Conservation (phyloP, 176 grass and related monocot genomes). For the Bolboschoenus planiculmis region DNA sequence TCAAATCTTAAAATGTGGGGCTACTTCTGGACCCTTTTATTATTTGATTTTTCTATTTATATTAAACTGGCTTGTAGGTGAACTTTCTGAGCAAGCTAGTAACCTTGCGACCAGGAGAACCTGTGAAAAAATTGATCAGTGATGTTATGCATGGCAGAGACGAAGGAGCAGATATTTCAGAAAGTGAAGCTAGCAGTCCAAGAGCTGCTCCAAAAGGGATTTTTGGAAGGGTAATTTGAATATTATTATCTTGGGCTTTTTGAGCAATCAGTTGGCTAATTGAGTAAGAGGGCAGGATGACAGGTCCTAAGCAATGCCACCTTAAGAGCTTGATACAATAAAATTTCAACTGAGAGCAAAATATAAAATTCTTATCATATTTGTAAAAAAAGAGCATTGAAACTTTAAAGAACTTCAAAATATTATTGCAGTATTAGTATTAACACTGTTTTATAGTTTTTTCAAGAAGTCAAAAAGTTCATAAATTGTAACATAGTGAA, state of each 20-base stretch:
- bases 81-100: conserved; percentile 93
- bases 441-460: not conserved
- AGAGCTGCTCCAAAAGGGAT: conserved; percentile 36
- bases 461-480: not conserved
- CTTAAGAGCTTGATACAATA: not conserved
- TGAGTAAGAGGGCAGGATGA: not conserved
- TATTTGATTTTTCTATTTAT: not conserved
- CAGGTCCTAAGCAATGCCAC: not conserved
- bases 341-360: not conserved
- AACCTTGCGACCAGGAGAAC: conserved; percentile 66
- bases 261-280: not conserved
- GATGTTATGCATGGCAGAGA: conserved; percentile 79
- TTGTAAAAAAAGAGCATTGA: not conserved
- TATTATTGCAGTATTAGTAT: not conserved
- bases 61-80: conserved; percentile 37
- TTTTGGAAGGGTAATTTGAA: conserved; percentile 56
- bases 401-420: not conserved
- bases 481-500: not conserved
- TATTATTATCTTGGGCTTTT: not conserved
- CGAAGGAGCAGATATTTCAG: conserved; percentile 63
- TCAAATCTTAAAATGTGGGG: not conserved
- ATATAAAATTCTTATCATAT: not conserved
- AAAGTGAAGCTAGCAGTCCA: conserved; percentile 23
- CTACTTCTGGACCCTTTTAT: not conserved
- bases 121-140: conserved; percentile 49